phyloP scores from a whole-genome alignment of 1,284 basidiomycete species.

The Melampsora americana region DNA sequence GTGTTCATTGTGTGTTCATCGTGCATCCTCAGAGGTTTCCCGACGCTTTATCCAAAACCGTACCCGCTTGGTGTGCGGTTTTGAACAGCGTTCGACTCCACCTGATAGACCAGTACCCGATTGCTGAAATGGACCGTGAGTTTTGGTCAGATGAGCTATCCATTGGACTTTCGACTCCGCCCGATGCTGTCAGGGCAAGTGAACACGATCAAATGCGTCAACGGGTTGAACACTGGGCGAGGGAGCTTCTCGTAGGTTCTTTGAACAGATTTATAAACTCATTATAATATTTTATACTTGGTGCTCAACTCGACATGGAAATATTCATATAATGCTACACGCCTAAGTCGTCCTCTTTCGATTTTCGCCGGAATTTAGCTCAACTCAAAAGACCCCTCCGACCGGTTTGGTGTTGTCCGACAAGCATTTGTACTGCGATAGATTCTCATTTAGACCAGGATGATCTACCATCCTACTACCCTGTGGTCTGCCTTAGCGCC shows the following conservation, averaged over 20 bases:
- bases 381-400: constrained; percentile 61
- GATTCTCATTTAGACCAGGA: constrained; percentile 45
- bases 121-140: constrained; percentile 49
- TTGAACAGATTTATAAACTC: neutral
- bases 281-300: neutral
- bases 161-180: constrained; percentile 66
- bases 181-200: constrained; percentile 56
- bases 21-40: constrained; percentile 65
- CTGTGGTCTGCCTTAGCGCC: constrained; percentile 73
- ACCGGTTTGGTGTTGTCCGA: constrained; percentile 68
- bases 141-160: constrained; percentile 48
- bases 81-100: constrained; percentile 67
- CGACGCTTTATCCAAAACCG: constrained; percentile 88
- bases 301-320: constrained; percentile 58
- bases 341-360: constrained; percentile 42
- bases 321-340: neutral
- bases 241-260: constrained; percentile 61
- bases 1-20: neutral
- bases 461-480: constrained; percentile 57
- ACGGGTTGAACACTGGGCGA: constrained; percentile 66
- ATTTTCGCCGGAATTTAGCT: constrained; percentile 51
- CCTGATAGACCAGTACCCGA: constrained; percentile 53
- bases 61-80: constrained; percentile 93
- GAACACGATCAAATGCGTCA: constrained; percentile 71
- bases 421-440: constrained; percentile 59